A percentile compares a stretch with the other conserved stretches of the same genome.
phyloP scores from a whole-genome alignment of 495 filamentous ascomycete genomes.

The Aspergillus egyptiacus region DNA sequence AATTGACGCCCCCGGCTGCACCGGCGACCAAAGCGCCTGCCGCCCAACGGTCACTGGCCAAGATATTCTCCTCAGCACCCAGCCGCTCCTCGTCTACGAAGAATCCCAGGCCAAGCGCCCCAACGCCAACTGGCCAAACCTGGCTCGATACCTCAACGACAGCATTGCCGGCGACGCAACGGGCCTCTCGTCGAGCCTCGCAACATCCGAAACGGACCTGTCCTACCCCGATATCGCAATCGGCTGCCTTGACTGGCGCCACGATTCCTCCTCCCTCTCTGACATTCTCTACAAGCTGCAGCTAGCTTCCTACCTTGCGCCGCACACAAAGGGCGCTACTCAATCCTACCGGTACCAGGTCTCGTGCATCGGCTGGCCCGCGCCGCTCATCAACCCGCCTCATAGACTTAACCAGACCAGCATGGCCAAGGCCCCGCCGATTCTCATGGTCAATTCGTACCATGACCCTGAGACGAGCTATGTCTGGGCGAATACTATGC shows the following conservation, averaged over 20 bases:
- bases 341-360: slow-evolving; percentile 21
- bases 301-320: slow-evolving; percentile 17
- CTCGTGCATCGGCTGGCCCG: slow-evolving; percentile 35
- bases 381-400: slow-evolving; percentile 26
- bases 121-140: slow-evolving; percentile 15
- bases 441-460: slow-evolving; percentile 30
- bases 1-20: slow-evolving; percentile 29
- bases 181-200: slow-evolving; percentile 20
- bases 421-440: slow-evolving; percentile 1
- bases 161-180: slow-evolving; percentile 27
- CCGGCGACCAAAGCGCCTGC: slow-evolving; percentile 16
- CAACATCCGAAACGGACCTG: slow-evolving; percentile 15
- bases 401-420: not conserved
- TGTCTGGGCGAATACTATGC: slow-evolving; percentile 31
- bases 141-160: slow-evolving; percentile 18
- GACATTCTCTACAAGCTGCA: slow-evolving; percentile 21
- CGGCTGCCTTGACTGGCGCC: slow-evolving; percentile 32
- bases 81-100: slow-evolving; percentile 5
- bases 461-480: slow-evolving; percentile 33
- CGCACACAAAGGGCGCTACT: slow-evolving; percentile 21
- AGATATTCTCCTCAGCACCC: slow-evolving; percentile 8
- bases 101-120: slow-evolving; percentile 7
- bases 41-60: slow-evolving; percentile 14
- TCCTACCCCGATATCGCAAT: slow-evolving; percentile 25
- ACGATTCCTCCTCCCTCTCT: slow-evolving; percentile 14